Conservation (phyloP, 2,329 filamentous ascomycete species). For the Phialophora tarda region DNA sequence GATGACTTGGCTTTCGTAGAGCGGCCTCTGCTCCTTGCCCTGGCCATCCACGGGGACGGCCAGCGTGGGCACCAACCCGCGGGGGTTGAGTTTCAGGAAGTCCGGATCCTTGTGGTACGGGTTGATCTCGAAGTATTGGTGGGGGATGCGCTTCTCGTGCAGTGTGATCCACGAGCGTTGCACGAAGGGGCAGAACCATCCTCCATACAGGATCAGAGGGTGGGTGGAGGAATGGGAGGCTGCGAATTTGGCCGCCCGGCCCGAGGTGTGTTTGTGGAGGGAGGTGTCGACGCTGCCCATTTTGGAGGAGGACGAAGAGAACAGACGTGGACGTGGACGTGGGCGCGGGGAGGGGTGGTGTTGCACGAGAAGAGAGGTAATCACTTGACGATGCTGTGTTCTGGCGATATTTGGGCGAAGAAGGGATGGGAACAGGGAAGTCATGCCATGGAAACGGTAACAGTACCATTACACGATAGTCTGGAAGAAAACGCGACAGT, state of each 20-base stretch:
- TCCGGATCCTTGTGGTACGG: slow-evolving; percentile 74
- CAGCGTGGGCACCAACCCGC: slow-evolving; percentile 76
- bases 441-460: slow-evolving; percentile 5
- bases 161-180: slow-evolving; percentile 77
- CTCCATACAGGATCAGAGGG: slow-evolving; percentile 68
- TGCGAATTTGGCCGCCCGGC: slow-evolving; percentile 49
- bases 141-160: slow-evolving; percentile 74
- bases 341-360: not conserved
- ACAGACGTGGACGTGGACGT: not conserved
- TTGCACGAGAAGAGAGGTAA: not conserved
- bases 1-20: slow-evolving; percentile 75
- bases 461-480: not conserved
- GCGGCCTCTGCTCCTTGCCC: slow-evolving; percentile 55
- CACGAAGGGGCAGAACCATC: slow-evolving; percentile 72
- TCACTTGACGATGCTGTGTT: not conserved
- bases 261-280: slow-evolving; percentile 53
- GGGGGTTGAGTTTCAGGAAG: slow-evolving; percentile 74
- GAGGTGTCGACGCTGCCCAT: slow-evolving; percentile 51
- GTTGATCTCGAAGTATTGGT: slow-evolving; percentile 79
- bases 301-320: slow-evolving; percentile 8
- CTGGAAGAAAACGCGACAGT: not conserved
- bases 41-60: slow-evolving; percentile 43
- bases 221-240: slow-evolving; percentile 44
- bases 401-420: not conserved
- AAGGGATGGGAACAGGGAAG: not conserved